phyloP scores from a whole-genome alignment of 2,329 filamentous ascomycete species.

The Chalaropsis ovoidea region DNA sequence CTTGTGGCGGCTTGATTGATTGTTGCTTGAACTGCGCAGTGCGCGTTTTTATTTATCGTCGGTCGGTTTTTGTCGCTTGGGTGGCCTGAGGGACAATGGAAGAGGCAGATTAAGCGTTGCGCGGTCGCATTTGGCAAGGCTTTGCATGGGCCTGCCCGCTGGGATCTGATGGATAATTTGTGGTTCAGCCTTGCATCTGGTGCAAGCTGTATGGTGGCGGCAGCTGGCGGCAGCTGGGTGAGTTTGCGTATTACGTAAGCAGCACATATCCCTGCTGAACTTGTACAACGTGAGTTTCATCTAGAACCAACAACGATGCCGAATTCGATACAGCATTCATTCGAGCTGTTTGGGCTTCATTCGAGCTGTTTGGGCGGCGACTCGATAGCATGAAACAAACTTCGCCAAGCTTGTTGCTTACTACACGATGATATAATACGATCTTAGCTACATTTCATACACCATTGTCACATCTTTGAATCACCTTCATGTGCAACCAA shows the following conservation, averaged over 20 bases:
- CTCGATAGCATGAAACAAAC: not conserved
- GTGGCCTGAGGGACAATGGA: not conserved
- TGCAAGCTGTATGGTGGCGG: not conserved
- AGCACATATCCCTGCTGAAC: too few species aligned
- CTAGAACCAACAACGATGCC: not conserved
- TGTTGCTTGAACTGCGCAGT: not conserved
- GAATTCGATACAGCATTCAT: not conserved
- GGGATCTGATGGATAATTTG: not conserved
- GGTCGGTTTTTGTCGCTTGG: not conserved
- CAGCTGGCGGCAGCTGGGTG: not conserved
- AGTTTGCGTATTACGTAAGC: not conserved
- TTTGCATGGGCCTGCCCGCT: not conserved
- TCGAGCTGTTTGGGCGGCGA: not conserved
- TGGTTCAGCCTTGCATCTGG: not conserved
- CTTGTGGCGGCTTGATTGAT: too few species aligned
- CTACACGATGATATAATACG: too few species aligned
- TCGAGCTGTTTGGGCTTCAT: not conserved
- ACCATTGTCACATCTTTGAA: too few species aligned
- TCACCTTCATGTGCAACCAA: too few species aligned
- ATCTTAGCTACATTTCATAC: too few species aligned
- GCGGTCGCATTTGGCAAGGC: conserved; percentile 9
- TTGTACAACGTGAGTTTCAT: not conserved
- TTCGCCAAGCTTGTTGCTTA: not conserved
- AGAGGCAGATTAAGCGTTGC: not conserved
- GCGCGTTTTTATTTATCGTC: not conserved